A percentile compares a stretch with the other conserved stretches of the same genome.
These are phyloP conservation scores for Ganoderma sinense DNA, from an alignment of 1,284 basidiomycete genomes.

Conservation along the genomic window DNA sequence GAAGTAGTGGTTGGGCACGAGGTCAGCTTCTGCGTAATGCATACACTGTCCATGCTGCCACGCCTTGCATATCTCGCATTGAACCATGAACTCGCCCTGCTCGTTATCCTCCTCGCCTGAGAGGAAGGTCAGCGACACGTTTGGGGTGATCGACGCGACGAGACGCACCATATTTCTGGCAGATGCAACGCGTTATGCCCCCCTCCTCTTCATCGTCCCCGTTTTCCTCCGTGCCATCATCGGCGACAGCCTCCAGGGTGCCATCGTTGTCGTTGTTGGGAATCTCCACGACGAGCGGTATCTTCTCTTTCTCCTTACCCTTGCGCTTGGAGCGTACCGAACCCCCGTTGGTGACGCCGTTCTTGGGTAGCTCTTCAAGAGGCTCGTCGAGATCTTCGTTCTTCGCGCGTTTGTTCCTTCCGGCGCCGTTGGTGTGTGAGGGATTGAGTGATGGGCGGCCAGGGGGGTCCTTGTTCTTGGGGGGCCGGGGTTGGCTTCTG, in stretches of 20 bases:
- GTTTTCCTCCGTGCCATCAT: constrained; percentile 50
- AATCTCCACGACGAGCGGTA: constrained; percentile 37
- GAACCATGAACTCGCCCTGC: constrained; percentile 93
- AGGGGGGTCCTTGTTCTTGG: constrained; percentile 47
- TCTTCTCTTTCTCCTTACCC: constrained; percentile 64
- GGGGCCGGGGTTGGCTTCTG: constrained; percentile 48
- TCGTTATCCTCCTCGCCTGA: constrained; percentile 66
- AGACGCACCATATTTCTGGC: constrained; percentile 84
- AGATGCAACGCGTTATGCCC: constrained; percentile 93
- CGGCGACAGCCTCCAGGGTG: constrained; percentile 39
- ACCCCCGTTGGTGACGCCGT: constrained; percentile 48
- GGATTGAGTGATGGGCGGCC: constrained; percentile 54
- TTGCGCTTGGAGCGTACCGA: constrained; percentile 61
- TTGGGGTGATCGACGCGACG: constrained; percentile 26
- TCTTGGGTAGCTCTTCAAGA: constrained; percentile 59
- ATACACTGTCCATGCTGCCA: constrained; percentile 99
- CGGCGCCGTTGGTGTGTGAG: constrained; percentile 46
- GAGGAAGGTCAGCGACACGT: constrained; percentile 22
- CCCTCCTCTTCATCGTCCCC: constrained; percentile 79
- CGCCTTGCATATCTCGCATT: constrained; percentile 96
- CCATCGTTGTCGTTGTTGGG: constrained; percentile 40
- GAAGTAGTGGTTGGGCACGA: constrained; percentile 86
- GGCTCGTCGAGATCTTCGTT: constrained; percentile 76
- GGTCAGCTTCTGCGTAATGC: constrained; percentile 89
- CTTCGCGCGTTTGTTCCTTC: constrained; percentile 68